phyloP scores from a whole-genome alignment of 2,329 filamentous ascomycete genomes.

The Penicillium sp. region DNA sequence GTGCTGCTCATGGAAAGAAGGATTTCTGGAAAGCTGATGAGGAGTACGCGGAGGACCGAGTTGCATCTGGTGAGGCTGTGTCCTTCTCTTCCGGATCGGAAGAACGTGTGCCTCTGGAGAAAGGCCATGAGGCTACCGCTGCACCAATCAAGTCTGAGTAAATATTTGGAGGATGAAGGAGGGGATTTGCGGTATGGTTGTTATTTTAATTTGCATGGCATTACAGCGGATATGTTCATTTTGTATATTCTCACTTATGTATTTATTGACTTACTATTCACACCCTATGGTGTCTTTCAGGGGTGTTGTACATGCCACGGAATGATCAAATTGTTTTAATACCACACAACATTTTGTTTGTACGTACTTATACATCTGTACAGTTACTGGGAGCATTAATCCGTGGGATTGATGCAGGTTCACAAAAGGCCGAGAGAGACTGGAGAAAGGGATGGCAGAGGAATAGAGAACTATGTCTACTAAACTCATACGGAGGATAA shows the following conservation, averaged over 20 bases:
- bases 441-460: too few relatives aligned
- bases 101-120: conserved; percentile 20
- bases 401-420: too few relatives aligned
- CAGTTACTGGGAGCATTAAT: too few relatives aligned
- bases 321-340: not conserved
- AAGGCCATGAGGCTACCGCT: not conserved
- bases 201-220: not conserved
- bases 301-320: not conserved
- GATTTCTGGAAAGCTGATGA: conserved; percentile 63
- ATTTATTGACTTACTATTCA: not conserved
- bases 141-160: not conserved
- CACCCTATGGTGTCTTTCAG: not conserved
- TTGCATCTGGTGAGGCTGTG: conserved; percentile 6
- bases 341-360: not conserved
- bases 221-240: not conserved
- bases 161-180: not conserved
- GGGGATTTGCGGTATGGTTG: not conserved
- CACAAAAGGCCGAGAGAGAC: too few relatives aligned
- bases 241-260: not conserved
- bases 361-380: too few relatives aligned
- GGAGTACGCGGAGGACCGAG: conserved; percentile 16
- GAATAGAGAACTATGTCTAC: too few relatives aligned
- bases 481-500: too few relatives aligned
- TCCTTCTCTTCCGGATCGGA: conserved; percentile 15
- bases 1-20: conserved; percentile 64